These are phyloP conservation scores for Teratosphaeria epicoccoides DNA, from an alignment of 2,329 filamentous ascomycete species.

Conservation along the genomic window DNA sequence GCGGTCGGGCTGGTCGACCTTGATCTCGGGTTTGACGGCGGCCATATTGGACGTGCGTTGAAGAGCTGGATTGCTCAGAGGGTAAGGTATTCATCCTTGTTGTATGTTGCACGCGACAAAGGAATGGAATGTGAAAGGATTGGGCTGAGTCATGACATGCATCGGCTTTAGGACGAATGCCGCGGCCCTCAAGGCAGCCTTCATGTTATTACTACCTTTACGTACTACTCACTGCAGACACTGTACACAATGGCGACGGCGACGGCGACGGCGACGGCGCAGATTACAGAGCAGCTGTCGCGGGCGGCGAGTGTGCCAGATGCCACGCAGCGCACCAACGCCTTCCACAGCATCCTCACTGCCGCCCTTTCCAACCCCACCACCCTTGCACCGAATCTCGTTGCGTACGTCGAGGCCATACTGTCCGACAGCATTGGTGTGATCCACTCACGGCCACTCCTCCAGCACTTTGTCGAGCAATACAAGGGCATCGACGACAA, in stretches of 20 bases:
- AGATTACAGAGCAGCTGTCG: constrained; percentile 8
- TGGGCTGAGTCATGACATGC: not conserved
- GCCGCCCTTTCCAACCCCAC: constrained; percentile 40
- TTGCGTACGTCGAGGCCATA: constrained; percentile 52
- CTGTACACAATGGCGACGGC: no score
- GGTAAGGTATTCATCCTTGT: no score
- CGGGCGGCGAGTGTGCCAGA: constrained; percentile 5
- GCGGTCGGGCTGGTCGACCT: constrained; percentile 9
- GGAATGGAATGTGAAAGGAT: not conserved
- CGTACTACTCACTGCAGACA: no score
- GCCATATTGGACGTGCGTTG: constrained; percentile 1
- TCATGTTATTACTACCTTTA: no score
- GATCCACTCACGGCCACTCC: constrained; percentile 61
- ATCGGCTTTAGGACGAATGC: not conserved
- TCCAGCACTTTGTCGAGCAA: constrained; percentile 53
- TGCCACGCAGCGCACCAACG: constrained; percentile 29
- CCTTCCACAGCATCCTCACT: constrained; percentile 48
- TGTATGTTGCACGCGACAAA: not conserved
- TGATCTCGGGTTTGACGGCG: constrained; percentile 18
- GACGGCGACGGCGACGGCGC: constrained; percentile 6
- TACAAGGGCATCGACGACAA: constrained; percentile 52
- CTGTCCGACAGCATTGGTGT: constrained; percentile 62
- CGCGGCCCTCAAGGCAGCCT: not conserved
- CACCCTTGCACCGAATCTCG: constrained; percentile 50
- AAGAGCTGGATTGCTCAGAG: not conserved